Conservation (phyloP, 306 rosid species). For the Lagenaria siceraria region DNA sequence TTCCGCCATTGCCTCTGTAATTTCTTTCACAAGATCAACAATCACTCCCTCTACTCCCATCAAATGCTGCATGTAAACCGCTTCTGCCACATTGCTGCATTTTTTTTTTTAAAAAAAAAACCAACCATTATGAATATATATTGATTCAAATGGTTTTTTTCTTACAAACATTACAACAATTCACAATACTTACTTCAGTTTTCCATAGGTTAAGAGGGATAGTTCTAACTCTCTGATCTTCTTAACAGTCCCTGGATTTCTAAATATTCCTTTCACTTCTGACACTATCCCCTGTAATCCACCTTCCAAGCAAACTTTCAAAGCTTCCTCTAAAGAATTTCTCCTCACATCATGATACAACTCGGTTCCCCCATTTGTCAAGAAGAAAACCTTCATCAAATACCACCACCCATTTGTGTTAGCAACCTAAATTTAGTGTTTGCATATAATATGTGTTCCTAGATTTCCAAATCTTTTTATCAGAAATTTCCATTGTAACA, state of each 20-base stretch:
- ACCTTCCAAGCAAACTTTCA: constrained; percentile 64
- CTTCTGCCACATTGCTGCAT: constrained; percentile 79
- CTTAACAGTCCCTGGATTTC: constrained; percentile 52
- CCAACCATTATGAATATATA: background rate
- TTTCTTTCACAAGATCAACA: constrained; percentile 74
- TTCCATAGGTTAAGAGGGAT: constrained; percentile 67
- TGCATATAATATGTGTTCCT: background rate
- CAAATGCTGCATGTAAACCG: constrained; percentile 74
- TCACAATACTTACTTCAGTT: constrained; percentile 47
- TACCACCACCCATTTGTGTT: background rate
- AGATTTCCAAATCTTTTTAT: too few species aligned
- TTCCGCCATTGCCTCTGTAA: constrained; percentile 50
- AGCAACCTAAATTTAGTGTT: background rate
- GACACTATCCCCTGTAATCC: constrained; percentile 85
- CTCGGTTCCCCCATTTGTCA: constrained; percentile 80
- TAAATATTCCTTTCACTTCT: constrained; percentile 58
- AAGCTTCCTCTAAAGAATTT: constrained; percentile 87
- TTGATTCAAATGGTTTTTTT: too few species aligned
- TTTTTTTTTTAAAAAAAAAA: background rate
- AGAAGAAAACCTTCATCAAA: constrained; percentile 58
- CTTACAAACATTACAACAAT: background rate
- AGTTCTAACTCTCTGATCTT: constrained; percentile 75
- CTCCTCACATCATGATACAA: constrained; percentile 66
- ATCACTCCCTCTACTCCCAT: constrained; percentile 94
- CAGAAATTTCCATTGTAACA: too few species aligned